Evolutionary conservation across 2,329 filamentous ascomycete genomes (phyloP).

Genomic region (Aureobasidium sp.): DNA sequence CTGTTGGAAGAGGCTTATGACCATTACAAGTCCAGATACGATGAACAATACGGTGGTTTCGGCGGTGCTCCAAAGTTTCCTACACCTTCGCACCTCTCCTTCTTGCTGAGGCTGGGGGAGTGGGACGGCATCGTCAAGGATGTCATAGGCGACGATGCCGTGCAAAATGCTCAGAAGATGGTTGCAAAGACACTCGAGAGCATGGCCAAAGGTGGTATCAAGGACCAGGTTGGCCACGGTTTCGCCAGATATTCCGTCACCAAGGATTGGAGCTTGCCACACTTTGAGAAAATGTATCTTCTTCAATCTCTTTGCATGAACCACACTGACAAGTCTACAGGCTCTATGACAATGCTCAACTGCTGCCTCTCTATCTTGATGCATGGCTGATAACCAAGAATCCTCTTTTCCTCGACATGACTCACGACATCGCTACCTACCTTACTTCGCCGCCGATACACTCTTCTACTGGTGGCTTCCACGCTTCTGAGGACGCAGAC

Average conservation of each 20-base stretch:
- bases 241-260: conserved; percentile 85
- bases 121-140: conserved; percentile 68
- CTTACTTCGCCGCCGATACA: conserved; percentile 63
- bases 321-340: conserved; percentile 17
- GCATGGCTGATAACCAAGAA: conserved; percentile 64
- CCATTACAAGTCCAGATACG: conserved; percentile 73
- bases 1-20: conserved; percentile 82
- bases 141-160: conserved; percentile 78
- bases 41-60: conserved; percentile 72
- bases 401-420: conserved; percentile 65
- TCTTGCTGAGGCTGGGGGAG: conserved; percentile 64
- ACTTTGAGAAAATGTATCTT: conserved; percentile 81
- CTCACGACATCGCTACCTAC: conserved; percentile 80
- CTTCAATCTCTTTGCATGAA: not conserved
- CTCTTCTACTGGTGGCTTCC: conserved; percentile 63
- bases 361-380: conserved; percentile 76
- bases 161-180: conserved; percentile 65
- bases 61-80: conserved; percentile 71
- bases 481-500: conserved; percentile 84
- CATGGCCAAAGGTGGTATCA: conserved; percentile 64
- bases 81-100: conserved; percentile 74
- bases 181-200: conserved; percentile 69
- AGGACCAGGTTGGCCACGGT: conserved; percentile 68
- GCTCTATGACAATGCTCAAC: conserved; percentile 81
- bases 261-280: conserved; percentile 82